These are phyloP conservation scores for Cladosporium cucumerinum DNA, from an alignment of 2,329 filamentous ascomycete species.

Conservation along the genomic window DNA sequence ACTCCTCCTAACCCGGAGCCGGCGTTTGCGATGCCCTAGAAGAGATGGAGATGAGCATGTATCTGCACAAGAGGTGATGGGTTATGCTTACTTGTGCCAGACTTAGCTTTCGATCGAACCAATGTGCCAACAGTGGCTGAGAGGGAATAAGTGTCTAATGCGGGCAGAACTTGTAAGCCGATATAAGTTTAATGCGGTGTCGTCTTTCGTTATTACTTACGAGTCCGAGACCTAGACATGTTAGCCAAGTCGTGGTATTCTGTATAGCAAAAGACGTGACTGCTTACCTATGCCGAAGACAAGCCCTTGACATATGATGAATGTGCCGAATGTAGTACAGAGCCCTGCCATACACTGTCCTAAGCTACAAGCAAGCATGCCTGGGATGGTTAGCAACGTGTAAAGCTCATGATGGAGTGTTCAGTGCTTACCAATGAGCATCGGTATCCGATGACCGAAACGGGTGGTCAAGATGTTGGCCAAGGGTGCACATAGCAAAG, in stretches of 20 bases:
- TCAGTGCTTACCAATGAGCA: not conserved
- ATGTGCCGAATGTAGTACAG: not conserved
- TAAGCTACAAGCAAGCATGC: conserved; percentile 7
- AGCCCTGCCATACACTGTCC: conserved; percentile 12
- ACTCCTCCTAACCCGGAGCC: conserved; percentile 5
- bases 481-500: conserved; percentile 29
- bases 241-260: not conserved
- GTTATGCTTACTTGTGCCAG: conserved; percentile 4
- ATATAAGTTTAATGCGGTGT: too few species aligned
- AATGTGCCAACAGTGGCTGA: conserved; percentile 9
- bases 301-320: conserved; percentile 1
- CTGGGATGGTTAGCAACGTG: not conserved
- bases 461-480: conserved; percentile 6
- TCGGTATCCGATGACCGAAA: conserved; percentile 2
- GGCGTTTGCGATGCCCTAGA: not conserved
- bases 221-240: conserved; percentile 1
- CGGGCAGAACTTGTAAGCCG: not conserved
- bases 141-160: conserved; percentile 3
- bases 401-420: not conserved
- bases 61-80: not conserved
- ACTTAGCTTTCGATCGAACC: conserved; percentile 9
- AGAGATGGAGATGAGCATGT: not conserved
- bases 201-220: not conserved
- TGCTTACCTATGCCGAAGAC: conserved; percentile 6
- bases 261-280: not conserved